These are phyloP conservation scores for Euphorbia corollata DNA, from an alignment of 441 rosid species.

Conservation along the genomic window DNA sequence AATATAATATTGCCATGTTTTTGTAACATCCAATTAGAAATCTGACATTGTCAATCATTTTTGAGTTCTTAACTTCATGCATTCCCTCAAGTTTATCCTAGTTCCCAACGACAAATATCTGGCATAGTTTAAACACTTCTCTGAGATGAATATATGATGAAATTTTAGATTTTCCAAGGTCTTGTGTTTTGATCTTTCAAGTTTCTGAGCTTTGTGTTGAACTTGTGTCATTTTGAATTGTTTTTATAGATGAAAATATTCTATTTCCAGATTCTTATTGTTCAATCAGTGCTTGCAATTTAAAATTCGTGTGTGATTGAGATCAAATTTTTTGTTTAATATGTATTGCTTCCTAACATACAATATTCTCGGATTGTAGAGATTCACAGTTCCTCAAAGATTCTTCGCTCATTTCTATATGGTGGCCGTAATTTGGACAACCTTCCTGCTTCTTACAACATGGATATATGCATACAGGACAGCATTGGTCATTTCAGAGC, in stretches of 20 bases:
- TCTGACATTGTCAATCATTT: background rate
- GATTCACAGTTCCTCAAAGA: slow-evolving; percentile 59
- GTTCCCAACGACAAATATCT: too few species aligned
- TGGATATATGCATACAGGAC: slow-evolving; percentile 48
- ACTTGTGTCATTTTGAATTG: background rate
- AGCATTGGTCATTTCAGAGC: slow-evolving; percentile 33
- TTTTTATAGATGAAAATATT: background rate
- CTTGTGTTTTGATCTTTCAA: background rate
- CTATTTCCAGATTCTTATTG: background rate
- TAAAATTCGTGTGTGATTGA: background rate
- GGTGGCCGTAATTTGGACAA: slow-evolving; percentile 56
- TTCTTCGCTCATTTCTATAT: slow-evolving; percentile 65
- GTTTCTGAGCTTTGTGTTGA: background rate
- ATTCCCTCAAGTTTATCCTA: too few species aligned
- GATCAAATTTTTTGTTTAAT: background rate
- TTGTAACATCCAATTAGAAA: background rate
- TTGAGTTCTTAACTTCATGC: background rate
- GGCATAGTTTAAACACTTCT: background rate
- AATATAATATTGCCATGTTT: background rate
- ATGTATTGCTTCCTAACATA: background rate
- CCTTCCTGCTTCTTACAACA: slow-evolving; percentile 41
- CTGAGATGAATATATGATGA: background rate
- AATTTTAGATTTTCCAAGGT: background rate
- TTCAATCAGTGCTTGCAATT: background rate
- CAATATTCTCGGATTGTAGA: slow-evolving; percentile 30